Base-by-base conservation (phyloP, 2,329 filamentous ascomycete species). In the Graphilbum sp. region DNA sequence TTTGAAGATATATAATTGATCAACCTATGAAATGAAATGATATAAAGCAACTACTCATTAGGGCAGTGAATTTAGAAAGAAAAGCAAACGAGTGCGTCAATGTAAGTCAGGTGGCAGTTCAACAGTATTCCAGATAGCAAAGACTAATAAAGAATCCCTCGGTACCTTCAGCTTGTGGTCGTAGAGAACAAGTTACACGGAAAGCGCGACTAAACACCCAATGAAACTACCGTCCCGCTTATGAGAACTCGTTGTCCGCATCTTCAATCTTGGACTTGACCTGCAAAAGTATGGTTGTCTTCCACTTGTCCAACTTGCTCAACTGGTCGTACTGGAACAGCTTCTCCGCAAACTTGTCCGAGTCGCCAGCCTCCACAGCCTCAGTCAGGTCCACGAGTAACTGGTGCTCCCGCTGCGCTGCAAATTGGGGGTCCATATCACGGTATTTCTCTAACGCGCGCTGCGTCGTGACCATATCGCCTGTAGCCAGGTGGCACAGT, bases 261-360 rank as follows among this genome's bases (percentile, higher is more conserved):
- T 58, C 64, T 60, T 88, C 79, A 50, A 94, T 92, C 38, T 67
- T 67, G 50, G 78, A 77, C 76, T 95, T 95, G 51, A 95, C 70
- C 49, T 76, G 72, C 52, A 93, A 62, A 45, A 94, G 59, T 41
- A 94, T 64, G 24, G 79, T 83, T 36, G 83, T 94, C 79, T 95
- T 94, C 88, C 88, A 96, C 64, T 88, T 90, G 55, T 95, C 87
- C 52, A 96, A 63, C 66, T 90, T 90, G 62, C 78, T 90, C 62
- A 94, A 68, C 63, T 92, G 83, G 56, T 95, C 86, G 54, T 75
- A 96, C 56, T 88, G 77, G 65, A 81, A 93, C 45, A 90, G 60
- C 56, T 87, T 86, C 53, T 93, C 84, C 18, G 79, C 73, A 52
- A 93, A 96, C 43, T 69, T 66, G 50, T 94, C 85, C 55, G 81